Conservation (phyloP, 345 rosid species). For the Gossypium bickii region DNA sequence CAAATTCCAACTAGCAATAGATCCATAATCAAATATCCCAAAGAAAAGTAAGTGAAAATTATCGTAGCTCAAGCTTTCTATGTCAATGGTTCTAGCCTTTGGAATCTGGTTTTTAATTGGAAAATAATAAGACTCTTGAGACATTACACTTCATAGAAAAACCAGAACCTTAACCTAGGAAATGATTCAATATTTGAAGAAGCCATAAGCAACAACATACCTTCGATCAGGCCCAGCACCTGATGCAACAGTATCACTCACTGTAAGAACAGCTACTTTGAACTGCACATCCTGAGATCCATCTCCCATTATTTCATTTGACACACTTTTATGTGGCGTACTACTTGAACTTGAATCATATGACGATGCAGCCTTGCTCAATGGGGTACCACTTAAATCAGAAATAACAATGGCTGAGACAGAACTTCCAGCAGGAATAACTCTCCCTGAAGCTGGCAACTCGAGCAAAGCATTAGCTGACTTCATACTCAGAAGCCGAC, state of each 20-base stretch:
- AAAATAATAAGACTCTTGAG: background rate
- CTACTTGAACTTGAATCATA: conserved; percentile 34
- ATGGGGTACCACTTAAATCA: conserved; percentile 38
- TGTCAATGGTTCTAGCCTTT: background rate
- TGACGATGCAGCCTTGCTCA: conserved; percentile 22
- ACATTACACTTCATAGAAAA: background rate
- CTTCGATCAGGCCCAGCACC: conserved; percentile 90
- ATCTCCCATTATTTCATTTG: conserved; percentile 24
- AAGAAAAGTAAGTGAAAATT: background rate
- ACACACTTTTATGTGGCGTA: conserved; percentile 29
- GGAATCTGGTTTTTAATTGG: background rate
- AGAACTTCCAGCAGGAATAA: conserved; percentile 68
- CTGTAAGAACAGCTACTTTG: conserved; percentile 77
- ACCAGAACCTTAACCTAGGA: background rate
- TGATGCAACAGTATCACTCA: conserved; percentile 88
- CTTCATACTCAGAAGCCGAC: conserved; percentile 90
- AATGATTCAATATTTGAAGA: conserved; percentile 5
- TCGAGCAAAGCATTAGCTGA: conserved; percentile 85
- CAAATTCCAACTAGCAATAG: background rate
- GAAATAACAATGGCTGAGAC: conserved; percentile 67
- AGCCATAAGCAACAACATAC: conserved; percentile 33
- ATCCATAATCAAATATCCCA: background rate
- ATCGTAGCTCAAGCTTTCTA: background rate
- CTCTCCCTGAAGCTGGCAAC: conserved; percentile 61
- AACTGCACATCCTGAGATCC: conserved; percentile 28